These are phyloP conservation scores for Salicornia ramosissima DNA, from an alignment of 148 eudicot genomes.

Conservation along the genomic window DNA sequence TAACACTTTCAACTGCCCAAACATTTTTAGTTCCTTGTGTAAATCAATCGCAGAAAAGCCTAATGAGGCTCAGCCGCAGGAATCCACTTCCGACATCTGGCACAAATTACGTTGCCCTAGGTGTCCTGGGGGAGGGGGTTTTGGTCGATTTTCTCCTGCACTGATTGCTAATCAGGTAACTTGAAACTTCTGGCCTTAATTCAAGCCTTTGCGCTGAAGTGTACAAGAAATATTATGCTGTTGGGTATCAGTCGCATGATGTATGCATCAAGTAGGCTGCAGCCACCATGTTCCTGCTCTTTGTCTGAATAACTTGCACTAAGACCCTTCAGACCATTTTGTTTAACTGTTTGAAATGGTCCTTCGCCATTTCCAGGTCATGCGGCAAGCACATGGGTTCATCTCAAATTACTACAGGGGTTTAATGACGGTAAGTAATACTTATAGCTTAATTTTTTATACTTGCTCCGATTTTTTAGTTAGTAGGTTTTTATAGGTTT, in stretches of 20 bases:
- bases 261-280: background rate
- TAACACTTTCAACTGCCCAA: background rate
- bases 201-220: background rate
- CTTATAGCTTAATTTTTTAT: slow-evolving; percentile 6
- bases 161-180: slow-evolving; percentile 87
- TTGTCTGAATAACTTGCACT: background rate
- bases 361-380: slow-evolving; percentile 49
- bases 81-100: slow-evolving; percentile 45
- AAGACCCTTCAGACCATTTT: background rate
- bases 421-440: slow-evolving; percentile 62
- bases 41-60: background rate
- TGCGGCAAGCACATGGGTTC: slow-evolving; percentile 72
- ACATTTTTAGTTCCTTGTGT: background rate
- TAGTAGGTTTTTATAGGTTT: background rate
- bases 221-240: background rate
- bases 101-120: slow-evolving; percentile 60
- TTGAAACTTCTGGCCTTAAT: background rate
- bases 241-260: background rate
- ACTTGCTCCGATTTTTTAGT: background rate
- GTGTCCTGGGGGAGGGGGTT: slow-evolving; percentile 71
- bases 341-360: background rate
- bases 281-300: background rate
- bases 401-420: slow-evolving; percentile 73
- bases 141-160: slow-evolving; percentile 56
- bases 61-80: background rate